Evolutionary conservation across 1,284 basidiomycete genomes (phyloP).

Genomic region (Leccinum insolens): DNA sequence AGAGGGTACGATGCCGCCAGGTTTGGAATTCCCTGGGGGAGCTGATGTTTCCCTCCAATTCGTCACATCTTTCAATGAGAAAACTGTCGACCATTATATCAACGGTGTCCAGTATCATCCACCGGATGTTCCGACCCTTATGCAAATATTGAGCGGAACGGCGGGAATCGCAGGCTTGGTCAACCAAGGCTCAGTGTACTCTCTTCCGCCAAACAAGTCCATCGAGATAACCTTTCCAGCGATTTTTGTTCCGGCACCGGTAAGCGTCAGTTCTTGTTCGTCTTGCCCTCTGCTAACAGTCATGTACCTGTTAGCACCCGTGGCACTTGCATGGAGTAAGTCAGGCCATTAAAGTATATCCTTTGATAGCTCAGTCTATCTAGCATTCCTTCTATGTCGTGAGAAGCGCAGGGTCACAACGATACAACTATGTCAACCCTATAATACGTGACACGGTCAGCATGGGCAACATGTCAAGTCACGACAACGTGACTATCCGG

Average conservation of each 20-base stretch:
- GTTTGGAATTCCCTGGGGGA: slow-evolving; percentile 26
- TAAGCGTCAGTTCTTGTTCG: slow-evolving; percentile 5
- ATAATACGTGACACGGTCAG: slow-evolving; percentile 25
- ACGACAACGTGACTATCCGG: slow-evolving; percentile 27
- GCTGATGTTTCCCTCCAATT: slow-evolving; percentile 30
- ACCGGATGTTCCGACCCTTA: slow-evolving; percentile 36
- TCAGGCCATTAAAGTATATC: not conserved
- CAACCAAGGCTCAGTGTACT: slow-evolving; percentile 39
- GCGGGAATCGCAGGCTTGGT: slow-evolving; percentile 40
- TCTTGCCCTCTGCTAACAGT: slow-evolving; percentile 2
- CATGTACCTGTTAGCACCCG: slow-evolving; percentile 32
- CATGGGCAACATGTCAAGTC: slow-evolving; percentile 25
- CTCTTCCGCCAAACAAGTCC: slow-evolving; percentile 38
- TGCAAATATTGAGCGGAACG: slow-evolving; percentile 51
- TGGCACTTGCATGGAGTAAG: slow-evolving; percentile 50
- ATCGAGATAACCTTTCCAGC: slow-evolving; percentile 40
- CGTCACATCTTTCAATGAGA: slow-evolving; percentile 22
- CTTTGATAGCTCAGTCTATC: not conserved
- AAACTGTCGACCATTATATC: slow-evolving; percentile 20
- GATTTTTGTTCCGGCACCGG: slow-evolving; percentile 21
- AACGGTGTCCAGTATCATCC: slow-evolving; percentile 35
- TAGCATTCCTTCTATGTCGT: slow-evolving; percentile 40
- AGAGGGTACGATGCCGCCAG: slow-evolving; percentile 20
- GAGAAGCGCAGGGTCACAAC: slow-evolving; percentile 19
- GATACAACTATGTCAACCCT: slow-evolving; percentile 29